A percentile compares a stretch with the other conserved stretches of the same genome.
phyloP scores from a whole-genome alignment of 495 filamentous ascomycete species.

The Aeminium ludgeri region DNA sequence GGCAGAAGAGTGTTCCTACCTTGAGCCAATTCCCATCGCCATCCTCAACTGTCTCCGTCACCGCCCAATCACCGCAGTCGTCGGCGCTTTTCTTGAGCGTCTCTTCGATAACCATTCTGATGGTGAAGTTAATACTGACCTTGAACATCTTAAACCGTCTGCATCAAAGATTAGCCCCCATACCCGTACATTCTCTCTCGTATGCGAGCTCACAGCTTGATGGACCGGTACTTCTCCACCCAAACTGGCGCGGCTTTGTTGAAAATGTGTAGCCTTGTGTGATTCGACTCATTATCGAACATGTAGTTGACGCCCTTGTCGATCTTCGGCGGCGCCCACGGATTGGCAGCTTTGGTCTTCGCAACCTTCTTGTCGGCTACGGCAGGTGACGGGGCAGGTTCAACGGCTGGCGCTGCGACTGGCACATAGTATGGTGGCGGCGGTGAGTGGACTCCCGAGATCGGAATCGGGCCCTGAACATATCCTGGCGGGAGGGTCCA shows the following conservation, averaged over 20 bases:
- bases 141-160: constrained; percentile 13
- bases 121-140: constrained; percentile 6
- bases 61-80: constrained; percentile 10
- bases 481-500: no score
- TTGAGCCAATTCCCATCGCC: constrained; percentile 8
- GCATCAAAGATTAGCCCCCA: not conserved
- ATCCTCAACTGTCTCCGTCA: constrained; percentile 6
- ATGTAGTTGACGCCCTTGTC: constrained; percentile 8
- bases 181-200: not conserved
- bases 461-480: no score
- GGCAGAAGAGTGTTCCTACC: not conserved
- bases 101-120: constrained; percentile 6
- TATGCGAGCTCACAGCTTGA: not conserved
- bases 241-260: constrained; percentile 9
- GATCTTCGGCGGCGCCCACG: constrained; percentile 1
- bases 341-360: not conserved
- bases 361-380: not conserved
- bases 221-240: constrained; percentile 7
- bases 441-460: no score
- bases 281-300: constrained; percentile 1
- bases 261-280: constrained; percentile 9
- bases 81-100: not conserved
- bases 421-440: no score
- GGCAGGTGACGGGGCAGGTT: not conserved
- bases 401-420: not conserved